phyloP scores from a whole-genome alignment of 2,329 filamentous ascomycete genomes.

The Aureobasidium leucospermi region DNA sequence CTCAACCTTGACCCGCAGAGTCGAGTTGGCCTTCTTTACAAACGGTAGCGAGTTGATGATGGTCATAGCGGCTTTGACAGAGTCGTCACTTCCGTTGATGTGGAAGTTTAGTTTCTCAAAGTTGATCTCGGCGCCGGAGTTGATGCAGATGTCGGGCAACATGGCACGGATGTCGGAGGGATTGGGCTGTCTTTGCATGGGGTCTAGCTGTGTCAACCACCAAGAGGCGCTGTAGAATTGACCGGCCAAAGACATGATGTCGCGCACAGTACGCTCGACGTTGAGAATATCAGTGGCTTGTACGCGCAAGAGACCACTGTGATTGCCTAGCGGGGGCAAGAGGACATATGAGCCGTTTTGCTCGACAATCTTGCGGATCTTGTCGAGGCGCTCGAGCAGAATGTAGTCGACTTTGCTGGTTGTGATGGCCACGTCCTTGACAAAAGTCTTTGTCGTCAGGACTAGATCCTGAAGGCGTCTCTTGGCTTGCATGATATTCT shows the following conservation, averaged over 20 bases:
- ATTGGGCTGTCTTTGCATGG: constrained; percentile 53
- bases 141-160: constrained; percentile 91
- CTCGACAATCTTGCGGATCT: constrained; percentile 96
- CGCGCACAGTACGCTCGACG: constrained; percentile 87
- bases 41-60: constrained; percentile 90
- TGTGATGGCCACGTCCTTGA: constrained; percentile 88
- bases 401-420: constrained; percentile 93
- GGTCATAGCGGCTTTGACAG: constrained; percentile 89
- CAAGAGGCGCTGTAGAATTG: constrained; percentile 97
- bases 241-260: constrained; percentile 90
- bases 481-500: constrained; percentile 82
- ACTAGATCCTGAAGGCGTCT: constrained; percentile 84
- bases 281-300: constrained; percentile 91
- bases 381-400: constrained; percentile 81
- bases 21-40: constrained; percentile 77
- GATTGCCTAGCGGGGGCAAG: constrained; percentile 79
- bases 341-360: constrained; percentile 92
- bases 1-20: constrained; percentile 96
- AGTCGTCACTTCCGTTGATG: constrained; percentile 91
- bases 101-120: constrained; percentile 93
- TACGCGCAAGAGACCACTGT: constrained; percentile 76
- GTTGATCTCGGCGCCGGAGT: constrained; percentile 87
- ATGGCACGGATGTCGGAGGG: constrained; percentile 74
- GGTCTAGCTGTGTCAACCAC: constrained; percentile 79
- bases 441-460: constrained; percentile 62